A percentile compares a stretch with the other conserved stretches of the same genome.
These are phyloP conservation scores for Clitocybe nebularis DNA, from an alignment of 1,284 basidiomycete species.

Conservation along the genomic window DNA sequence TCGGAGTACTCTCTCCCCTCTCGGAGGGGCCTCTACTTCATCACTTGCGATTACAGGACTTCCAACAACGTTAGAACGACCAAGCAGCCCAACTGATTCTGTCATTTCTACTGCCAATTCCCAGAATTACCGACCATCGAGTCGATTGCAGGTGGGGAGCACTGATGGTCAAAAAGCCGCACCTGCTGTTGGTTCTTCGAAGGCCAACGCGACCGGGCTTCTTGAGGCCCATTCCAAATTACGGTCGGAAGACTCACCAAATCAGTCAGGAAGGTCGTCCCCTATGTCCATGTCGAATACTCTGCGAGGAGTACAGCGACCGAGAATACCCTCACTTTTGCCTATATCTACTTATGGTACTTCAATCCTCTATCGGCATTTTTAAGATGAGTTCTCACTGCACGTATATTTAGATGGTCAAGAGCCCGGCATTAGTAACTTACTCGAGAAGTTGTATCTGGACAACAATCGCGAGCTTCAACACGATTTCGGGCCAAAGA, in stretches of 20 bases:
- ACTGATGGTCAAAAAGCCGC: slow-evolving; percentile 77
- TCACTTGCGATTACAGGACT: slow-evolving; percentile 29
- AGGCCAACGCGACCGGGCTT: slow-evolving; percentile 71
- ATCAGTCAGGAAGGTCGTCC: slow-evolving; percentile 66
- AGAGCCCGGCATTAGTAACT: slow-evolving; percentile 80
- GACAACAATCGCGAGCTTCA: slow-evolving; percentile 83
- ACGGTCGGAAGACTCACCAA: slow-evolving; percentile 58
- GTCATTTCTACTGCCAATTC: slow-evolving; percentile 67
- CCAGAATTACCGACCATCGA: slow-evolving; percentile 51
- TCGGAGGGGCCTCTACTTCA: slow-evolving; percentile 19
- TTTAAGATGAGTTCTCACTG: slow-evolving; percentile 5
- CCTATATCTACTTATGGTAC: slow-evolving; percentile 72
- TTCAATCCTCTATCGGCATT: neutral
- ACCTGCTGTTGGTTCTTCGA: slow-evolving; percentile 78
- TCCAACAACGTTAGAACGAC: slow-evolving; percentile 43
- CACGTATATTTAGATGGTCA: slow-evolving; percentile 60
- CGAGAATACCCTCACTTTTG: slow-evolving; percentile 44
- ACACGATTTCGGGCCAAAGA: slow-evolving; percentile 84
- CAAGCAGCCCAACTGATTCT: slow-evolving; percentile 71
- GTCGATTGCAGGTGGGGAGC: slow-evolving; percentile 62
- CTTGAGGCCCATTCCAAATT: slow-evolving; percentile 68
- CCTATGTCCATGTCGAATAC: slow-evolving; percentile 59
- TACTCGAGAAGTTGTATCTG: slow-evolving; percentile 86
- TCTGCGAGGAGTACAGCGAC: slow-evolving; percentile 41
- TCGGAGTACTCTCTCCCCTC: slow-evolving; percentile 39